Conservation (phyloP, 2,329 filamentous ascomycete species). For the Tothia fuscella region DNA sequence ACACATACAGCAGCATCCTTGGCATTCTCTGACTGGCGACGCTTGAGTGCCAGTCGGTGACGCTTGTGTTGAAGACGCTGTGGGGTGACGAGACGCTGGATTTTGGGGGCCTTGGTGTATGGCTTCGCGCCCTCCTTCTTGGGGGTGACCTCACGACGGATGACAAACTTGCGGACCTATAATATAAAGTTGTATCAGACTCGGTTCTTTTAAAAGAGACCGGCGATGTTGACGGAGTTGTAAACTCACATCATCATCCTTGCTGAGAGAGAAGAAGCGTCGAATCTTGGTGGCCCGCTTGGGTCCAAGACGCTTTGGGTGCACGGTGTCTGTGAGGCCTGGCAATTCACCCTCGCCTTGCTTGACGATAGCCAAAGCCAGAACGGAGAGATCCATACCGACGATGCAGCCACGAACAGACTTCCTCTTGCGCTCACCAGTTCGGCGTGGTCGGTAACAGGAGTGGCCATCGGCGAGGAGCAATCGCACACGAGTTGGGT, state of each 20-base stretch:
- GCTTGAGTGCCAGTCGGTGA: slow-evolving; percentile 95
- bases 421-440: slow-evolving; percentile 99
- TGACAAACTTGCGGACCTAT: slow-evolving; percentile 98
- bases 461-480: slow-evolving; percentile 94
- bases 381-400: slow-evolving; percentile 84
- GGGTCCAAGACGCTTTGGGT: slow-evolving; percentile 98
- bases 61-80: slow-evolving; percentile 99
- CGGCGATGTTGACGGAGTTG: slow-evolving; percentile 55
- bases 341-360: slow-evolving; percentile 91
- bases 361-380: slow-evolving; percentile 94
- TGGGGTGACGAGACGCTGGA: slow-evolving; percentile 98
- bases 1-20: slow-evolving; percentile 94
- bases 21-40: slow-evolving; percentile 88
- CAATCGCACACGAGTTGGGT: slow-evolving; percentile 95
- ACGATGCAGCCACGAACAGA: slow-evolving; percentile 98
- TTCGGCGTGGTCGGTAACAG: slow-evolving; percentile 97
- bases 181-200: slow-evolving; percentile 33
- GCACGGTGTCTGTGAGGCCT: slow-evolving; percentile 92
- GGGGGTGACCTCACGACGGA: slow-evolving; percentile 93
- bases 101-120: slow-evolving; percentile 99
- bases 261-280: slow-evolving; percentile 98
- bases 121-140: slow-evolving; percentile 95
- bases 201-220: slow-evolving; percentile 32
- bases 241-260: slow-evolving; percentile 99
- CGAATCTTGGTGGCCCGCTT: slow-evolving; percentile 99